Evolutionary conservation across 1,284 basidiomycete genomes (phyloP).

Genomic region (Laetiporus sulphureus): DNA sequence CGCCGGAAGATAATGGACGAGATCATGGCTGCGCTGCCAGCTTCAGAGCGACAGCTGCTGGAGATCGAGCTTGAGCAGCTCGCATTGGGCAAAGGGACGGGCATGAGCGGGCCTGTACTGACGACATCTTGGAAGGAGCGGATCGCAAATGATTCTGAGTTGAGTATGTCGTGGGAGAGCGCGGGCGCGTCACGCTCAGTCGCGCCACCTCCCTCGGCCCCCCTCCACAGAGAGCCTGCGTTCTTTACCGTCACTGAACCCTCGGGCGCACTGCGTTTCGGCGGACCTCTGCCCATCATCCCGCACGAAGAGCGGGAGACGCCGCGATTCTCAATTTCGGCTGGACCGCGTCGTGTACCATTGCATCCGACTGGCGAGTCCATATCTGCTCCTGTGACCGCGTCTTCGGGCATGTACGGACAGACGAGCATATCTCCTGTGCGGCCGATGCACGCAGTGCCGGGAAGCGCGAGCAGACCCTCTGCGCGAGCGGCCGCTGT

Average conservation of each 20-base stretch:
- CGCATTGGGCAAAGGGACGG: conserved; percentile 10
- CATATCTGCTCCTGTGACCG: no score
- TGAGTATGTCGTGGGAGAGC: conserved; percentile 49
- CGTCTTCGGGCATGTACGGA: no score
- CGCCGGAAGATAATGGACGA: conserved; percentile 67
- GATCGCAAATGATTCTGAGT: conserved; percentile 16
- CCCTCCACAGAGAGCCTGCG: background rate
- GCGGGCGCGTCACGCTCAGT: conserved; percentile 15
- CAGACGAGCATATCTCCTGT: no score
- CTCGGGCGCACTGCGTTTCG: background rate
- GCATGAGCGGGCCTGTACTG: background rate
- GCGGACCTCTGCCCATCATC: background rate
- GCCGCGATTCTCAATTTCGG: background rate
- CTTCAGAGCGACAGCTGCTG: conserved; percentile 47
- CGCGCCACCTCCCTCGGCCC: conserved; percentile 1
- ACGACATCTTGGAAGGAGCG: background rate
- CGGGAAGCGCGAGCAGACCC: background rate
- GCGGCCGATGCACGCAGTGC: no score
- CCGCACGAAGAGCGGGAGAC: background rate
- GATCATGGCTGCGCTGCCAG: conserved; percentile 52
- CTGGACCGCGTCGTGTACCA: background rate
- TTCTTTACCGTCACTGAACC: background rate
- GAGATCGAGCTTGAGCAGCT: conserved; percentile 42
- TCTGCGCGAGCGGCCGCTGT: background rate
- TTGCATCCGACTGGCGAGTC: background rate